Conservation (phyloP, 2,329 filamentous ascomycete genomes). For the Sordariomycetes sp. region DNA sequence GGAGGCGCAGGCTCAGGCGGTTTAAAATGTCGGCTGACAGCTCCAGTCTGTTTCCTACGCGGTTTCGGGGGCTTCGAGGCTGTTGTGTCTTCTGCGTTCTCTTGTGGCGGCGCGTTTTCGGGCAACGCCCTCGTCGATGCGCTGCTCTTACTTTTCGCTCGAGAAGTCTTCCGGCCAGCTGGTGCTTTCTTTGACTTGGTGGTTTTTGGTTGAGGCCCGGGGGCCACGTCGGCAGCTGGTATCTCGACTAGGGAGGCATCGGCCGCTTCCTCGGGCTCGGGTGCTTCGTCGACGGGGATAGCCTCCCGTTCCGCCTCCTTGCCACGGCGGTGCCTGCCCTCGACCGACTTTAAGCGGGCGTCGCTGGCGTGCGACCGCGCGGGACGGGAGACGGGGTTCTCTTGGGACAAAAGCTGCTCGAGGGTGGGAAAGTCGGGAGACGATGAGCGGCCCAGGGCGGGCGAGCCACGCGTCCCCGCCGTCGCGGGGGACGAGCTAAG, state of each 20-base stretch:
- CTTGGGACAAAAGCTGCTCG: slow-evolving; percentile 1
- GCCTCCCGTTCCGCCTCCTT: background rate
- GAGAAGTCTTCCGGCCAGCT: background rate
- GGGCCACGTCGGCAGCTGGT: background rate
- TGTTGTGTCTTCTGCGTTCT: background rate
- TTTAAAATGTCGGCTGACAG: background rate
- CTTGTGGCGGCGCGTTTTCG: background rate
- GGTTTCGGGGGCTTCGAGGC: slow-evolving; percentile 4
- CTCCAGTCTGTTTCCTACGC: slow-evolving; percentile 5
- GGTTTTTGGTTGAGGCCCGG: background rate
- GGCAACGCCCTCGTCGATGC: background rate
- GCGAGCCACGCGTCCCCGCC: background rate
- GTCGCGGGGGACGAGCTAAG: slow-evolving; percentile 2
- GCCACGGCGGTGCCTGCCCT: background rate
- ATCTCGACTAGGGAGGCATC: slow-evolving; percentile 6
- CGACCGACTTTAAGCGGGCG: background rate
- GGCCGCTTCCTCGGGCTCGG: background rate
- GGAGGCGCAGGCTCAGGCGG: background rate
- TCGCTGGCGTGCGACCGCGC: background rate
- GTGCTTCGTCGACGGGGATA: background rate
- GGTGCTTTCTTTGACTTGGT: background rate
- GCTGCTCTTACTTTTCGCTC: background rate
- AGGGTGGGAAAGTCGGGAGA: slow-evolving; percentile 5
- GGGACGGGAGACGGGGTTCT: background rate
- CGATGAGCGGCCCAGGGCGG: background rate